phyloP scores from a whole-genome alignment of 1,139 yeast genomes.

The Geotrichum citri-aurantii region DNA sequence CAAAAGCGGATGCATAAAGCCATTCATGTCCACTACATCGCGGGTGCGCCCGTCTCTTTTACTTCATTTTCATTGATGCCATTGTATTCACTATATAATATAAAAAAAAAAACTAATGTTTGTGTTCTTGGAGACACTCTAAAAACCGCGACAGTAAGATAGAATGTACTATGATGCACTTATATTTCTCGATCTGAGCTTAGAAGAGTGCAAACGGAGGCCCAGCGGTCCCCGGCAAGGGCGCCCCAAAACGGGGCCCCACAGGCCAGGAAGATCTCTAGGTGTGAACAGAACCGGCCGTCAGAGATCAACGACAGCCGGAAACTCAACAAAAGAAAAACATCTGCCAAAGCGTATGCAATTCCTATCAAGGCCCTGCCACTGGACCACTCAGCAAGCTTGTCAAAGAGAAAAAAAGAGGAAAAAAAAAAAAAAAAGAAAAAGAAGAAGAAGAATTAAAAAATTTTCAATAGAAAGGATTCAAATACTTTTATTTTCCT shows the following conservation, averaged over 20 bases:
- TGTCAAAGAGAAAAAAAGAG: slow-evolving; percentile 2
- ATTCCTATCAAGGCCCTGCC: slow-evolving; percentile 10
- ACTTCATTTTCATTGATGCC: not conserved
- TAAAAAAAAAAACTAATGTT: slow-evolving; percentile 22
- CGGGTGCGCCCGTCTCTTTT: not conserved
- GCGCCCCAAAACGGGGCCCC: slow-evolving; percentile 23
- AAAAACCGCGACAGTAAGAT: slow-evolving; percentile 20
- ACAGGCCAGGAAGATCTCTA: slow-evolving; percentile 19
- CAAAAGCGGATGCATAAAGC: not conserved
- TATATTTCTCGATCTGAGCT: slow-evolving; percentile 10
- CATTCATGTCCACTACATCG: not conserved
- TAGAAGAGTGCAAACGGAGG: slow-evolving; percentile 2
- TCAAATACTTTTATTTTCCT: not conserved
- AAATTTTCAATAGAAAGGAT: not conserved
- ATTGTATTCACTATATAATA: not conserved
- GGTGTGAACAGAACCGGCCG: slow-evolving; percentile 7
- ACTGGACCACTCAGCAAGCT: slow-evolving; percentile 7
- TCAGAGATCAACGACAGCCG: slow-evolving; percentile 9
- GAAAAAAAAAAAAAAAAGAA: slow-evolving; percentile 5
- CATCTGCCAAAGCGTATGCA: not conserved
- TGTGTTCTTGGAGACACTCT: slow-evolving; percentile 32
- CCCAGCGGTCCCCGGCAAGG: slow-evolving; percentile 2
- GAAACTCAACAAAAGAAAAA: not conserved
- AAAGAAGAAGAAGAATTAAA: not conserved
- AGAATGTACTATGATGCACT: slow-evolving; percentile 33